phyloP scores from a whole-genome alignment of 129 eudicot genomes.

The Scalesia atractyloides region DNA sequence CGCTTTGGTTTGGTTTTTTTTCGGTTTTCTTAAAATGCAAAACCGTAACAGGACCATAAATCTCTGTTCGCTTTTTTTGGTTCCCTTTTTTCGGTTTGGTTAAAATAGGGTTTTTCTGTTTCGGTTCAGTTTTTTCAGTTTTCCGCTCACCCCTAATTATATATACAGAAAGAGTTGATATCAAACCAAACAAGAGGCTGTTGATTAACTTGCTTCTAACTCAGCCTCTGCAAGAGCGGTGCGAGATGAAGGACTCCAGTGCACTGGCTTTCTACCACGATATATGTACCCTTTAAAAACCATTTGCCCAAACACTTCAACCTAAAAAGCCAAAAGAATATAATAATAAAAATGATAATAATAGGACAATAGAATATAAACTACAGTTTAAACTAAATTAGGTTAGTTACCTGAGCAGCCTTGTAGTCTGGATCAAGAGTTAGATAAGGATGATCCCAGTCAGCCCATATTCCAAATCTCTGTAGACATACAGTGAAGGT shows the following conservation, averaged over 20 bases:
- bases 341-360: not conserved
- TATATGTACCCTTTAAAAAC: constrained; percentile 80
- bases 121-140: too few relatives aligned
- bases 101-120: too few relatives aligned
- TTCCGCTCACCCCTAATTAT: too few relatives aligned
- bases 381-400: not conserved
- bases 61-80: too few relatives aligned
- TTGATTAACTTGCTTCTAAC: constrained; percentile 61
- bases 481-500: constrained; percentile 33
- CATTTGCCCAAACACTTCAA: constrained; percentile 19
- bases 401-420: constrained; percentile 85
- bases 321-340: constrained; percentile 1
- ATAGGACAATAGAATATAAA: not conserved
- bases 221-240: constrained; percentile 99
- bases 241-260: constrained; percentile 98
- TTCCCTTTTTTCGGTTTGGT: too few relatives aligned
- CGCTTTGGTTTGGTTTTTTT: too few relatives aligned
- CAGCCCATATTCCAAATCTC: constrained; percentile 97
- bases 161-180: constrained; percentile 1
- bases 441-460: constrained; percentile 96
- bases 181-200: constrained; percentile 8
- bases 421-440: constrained; percentile 98
- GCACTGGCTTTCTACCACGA: constrained; percentile 98
- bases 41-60: too few relatives aligned
- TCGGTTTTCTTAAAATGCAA: too few relatives aligned